phyloP scores from a whole-genome alignment of 192 early-diverging fungal genomes.

The Coemansia guatemalensis region DNA sequence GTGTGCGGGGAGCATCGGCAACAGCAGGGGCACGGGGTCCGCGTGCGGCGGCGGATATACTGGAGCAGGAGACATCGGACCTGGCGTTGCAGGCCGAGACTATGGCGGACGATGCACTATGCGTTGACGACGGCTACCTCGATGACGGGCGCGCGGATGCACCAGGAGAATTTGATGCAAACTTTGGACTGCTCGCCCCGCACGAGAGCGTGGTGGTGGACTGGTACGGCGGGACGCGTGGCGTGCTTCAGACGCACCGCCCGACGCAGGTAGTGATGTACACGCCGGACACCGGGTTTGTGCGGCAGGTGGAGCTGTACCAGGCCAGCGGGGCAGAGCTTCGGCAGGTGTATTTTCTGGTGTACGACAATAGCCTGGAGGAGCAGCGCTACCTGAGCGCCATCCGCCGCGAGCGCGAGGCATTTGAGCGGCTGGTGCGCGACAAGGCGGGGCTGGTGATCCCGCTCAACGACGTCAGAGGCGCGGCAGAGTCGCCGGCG shows the following conservation, averaged over 20 bases:
- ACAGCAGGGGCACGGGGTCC: conserved; percentile 24
- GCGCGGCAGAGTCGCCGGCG: conserved; percentile 20
- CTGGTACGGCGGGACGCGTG: conserved; percentile 62
- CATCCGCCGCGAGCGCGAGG: conserved; percentile 86
- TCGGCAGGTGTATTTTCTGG: conserved; percentile 85
- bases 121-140: conserved; percentile 5
- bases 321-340: conserved; percentile 55
- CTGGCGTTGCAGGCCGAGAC: conserved; percentile 33
- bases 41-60: conserved; percentile 37
- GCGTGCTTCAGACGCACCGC: conserved; percentile 65
- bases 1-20: conserved; percentile 52
- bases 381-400: conserved; percentile 87
- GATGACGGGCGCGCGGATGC: conserved; percentile 50
- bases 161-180: conserved; percentile 23
- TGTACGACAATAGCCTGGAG: conserved; percentile 93
- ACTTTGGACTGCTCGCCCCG: conserved; percentile 31
- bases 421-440: conserved; percentile 89
- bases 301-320: conserved; percentile 81
- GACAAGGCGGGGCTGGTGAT: conserved; percentile 76
- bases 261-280: conserved; percentile 90
- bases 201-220: conserved; percentile 55
- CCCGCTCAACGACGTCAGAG: conserved; percentile 15
- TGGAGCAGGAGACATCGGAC: conserved; percentile 26
- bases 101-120: background rate
- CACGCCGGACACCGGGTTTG: conserved; percentile 84